Conservation (phyloP, 1,284 basidiomycete genomes). For the Crucibulum parvulum region DNA sequence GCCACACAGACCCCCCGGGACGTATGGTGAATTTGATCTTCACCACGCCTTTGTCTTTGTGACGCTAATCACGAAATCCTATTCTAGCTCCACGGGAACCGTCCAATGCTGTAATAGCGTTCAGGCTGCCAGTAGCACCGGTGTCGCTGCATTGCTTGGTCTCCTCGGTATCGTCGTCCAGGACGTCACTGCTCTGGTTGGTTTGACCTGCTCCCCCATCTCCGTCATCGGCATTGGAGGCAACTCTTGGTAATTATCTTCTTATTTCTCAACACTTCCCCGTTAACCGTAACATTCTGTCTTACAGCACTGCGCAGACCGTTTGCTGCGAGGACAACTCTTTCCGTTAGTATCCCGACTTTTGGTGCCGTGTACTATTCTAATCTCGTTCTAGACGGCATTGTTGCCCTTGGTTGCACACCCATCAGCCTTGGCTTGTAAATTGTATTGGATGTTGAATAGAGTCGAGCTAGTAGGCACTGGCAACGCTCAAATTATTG, state of each 20-base stretch:
- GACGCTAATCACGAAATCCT: too few species aligned
- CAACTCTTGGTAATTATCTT: not conserved
- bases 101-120: slow-evolving; percentile 23
- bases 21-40: too few species aligned
- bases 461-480: too few species aligned
- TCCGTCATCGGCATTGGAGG: not conserved
- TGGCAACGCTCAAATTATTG: too few species aligned
- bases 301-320: not conserved
- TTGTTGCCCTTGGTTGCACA: not conserved
- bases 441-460: not conserved
- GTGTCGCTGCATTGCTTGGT: not conserved
- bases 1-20: slow-evolving; percentile 16
- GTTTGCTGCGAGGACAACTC: slow-evolving; percentile 9
- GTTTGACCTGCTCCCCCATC: slow-evolving; percentile 1
- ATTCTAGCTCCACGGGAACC: slow-evolving; percentile 13
- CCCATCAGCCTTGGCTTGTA: not conserved
- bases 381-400: not conserved
- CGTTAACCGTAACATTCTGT: too few species aligned
- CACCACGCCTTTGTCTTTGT: too few species aligned
- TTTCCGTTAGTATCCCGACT: slow-evolving; percentile 2
- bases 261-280: not conserved
- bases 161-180: slow-evolving; percentile 5
- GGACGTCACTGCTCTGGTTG: not conserved
- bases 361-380: not conserved
- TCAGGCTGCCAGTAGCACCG: slow-evolving; percentile 1